These are phyloP conservation scores for Moesziomyces parantarcticus DNA, from an alignment of 1,284 basidiomycete genomes.

Conservation along the genomic window DNA sequence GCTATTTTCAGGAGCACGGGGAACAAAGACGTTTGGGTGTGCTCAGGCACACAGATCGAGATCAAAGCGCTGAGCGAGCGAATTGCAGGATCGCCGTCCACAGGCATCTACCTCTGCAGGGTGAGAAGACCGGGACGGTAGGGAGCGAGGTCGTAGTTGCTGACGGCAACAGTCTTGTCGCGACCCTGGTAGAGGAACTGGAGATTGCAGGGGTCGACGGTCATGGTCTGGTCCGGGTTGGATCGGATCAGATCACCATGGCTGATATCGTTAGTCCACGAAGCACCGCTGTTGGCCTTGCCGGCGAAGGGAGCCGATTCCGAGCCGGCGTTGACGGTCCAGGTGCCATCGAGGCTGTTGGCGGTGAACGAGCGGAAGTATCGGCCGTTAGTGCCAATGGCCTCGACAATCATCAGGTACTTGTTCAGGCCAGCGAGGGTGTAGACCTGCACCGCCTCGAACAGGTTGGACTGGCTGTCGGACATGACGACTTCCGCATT, in stretches of 20 bases:
- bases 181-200: constrained; percentile 36
- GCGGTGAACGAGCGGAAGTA: constrained; percentile 39
- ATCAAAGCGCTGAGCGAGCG: too few species aligned
- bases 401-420: constrained; percentile 42
- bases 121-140: constrained; percentile 43
- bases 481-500: constrained; percentile 24
- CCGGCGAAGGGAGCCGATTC: constrained; percentile 42
- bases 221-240: constrained; percentile 35
- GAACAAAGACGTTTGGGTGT: too few species aligned
- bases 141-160: constrained; percentile 18
- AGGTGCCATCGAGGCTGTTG: constrained; percentile 20
- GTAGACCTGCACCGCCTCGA: constrained; percentile 36
- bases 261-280: constrained; percentile 38
- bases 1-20: too few species aligned
- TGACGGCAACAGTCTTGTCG: background rate
- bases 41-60: too few species aligned
- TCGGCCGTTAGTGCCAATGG: constrained; percentile 15
- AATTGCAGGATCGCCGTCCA: too few species aligned
- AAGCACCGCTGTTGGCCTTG: constrained; percentile 26
- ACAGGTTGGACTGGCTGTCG: constrained; percentile 17
- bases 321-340: constrained; percentile 23
- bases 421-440: constrained; percentile 28
- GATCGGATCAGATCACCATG: constrained; percentile 37
- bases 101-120: background rate
- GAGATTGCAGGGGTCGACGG: constrained; percentile 26